Percentiles rank a stretch among this genome's conserved stretches.
phyloP scores from a whole-genome alignment of 2,329 filamentous ascomycete species.

The Metarhizium sp. region DNA sequence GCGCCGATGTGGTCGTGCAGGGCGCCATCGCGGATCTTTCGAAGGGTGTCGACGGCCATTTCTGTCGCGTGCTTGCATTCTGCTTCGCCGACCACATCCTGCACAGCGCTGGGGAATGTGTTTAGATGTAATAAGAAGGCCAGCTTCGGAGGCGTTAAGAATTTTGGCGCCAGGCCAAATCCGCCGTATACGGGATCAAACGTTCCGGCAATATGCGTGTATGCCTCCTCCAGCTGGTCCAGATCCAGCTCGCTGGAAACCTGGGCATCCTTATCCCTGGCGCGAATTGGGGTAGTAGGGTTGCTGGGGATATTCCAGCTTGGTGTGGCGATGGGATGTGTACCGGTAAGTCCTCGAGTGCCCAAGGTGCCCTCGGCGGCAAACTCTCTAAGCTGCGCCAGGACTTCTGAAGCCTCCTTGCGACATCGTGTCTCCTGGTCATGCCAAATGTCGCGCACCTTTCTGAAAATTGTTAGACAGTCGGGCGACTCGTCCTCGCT shows the following conservation, averaged over 20 bases:
- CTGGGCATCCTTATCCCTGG: slow-evolving; percentile 13
- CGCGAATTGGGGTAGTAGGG: slow-evolving; percentile 8
- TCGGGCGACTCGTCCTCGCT: slow-evolving; percentile 54
- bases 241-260: slow-evolving; percentile 68
- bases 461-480: slow-evolving; percentile 75
- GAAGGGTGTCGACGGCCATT: slow-evolving; percentile 75
- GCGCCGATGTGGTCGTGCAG: slow-evolving; percentile 47
- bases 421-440: slow-evolving; percentile 78
- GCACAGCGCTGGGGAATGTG: slow-evolving; percentile 61
- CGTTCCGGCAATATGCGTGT: slow-evolving; percentile 67
- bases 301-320: slow-evolving; percentile 18
- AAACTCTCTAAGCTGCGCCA: slow-evolving; percentile 74
- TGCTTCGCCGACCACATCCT: slow-evolving; percentile 76
- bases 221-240: slow-evolving; percentile 85
- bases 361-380: slow-evolving; percentile 75
- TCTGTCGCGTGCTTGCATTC: slow-evolving; percentile 65
- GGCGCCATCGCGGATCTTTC: slow-evolving; percentile 55
- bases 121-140: slow-evolving; percentile 70
- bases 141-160: slow-evolving; percentile 79
- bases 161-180: slow-evolving; percentile 77
- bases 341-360: slow-evolving; percentile 23
- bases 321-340: slow-evolving; percentile 18
- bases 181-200: slow-evolving; percentile 74
- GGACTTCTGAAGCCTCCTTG: slow-evolving; percentile 73
- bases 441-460: slow-evolving; percentile 66